Conservation (phyloP, 768 basidiomycete genomes). For the Lactifluus echinatus region DNA sequence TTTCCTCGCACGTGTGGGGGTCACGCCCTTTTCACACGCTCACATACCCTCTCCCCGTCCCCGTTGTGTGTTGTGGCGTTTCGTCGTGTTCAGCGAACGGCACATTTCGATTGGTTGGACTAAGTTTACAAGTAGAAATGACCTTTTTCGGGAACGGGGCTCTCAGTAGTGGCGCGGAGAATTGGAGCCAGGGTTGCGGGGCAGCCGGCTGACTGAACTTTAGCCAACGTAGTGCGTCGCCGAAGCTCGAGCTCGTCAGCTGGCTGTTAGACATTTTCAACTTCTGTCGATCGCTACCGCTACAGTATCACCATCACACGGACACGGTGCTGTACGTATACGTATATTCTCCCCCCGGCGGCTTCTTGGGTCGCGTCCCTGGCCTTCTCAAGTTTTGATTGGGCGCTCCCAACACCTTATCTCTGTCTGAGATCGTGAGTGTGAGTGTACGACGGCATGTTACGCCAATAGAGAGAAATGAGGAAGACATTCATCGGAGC, state of each 20-base stretch:
- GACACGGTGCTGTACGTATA: no score
- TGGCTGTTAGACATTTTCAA: conserved; percentile 1
- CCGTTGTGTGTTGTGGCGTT: no score
- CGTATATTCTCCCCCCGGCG: no score
- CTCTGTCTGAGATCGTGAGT: conserved; percentile 11
- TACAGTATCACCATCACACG: background rate
- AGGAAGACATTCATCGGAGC: background rate
- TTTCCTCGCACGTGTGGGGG: no score
- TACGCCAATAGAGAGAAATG: background rate
- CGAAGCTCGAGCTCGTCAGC: conserved; percentile 15
- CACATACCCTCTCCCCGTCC: no score
- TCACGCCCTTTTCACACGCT: background rate
- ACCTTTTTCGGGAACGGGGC: conserved; percentile 1
- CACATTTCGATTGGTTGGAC: background rate
- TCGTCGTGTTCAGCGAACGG: no score
- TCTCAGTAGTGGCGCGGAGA: background rate
- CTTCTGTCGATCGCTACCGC: conserved; percentile 7
- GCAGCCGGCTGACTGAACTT: background rate
- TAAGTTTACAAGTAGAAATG: background rate
- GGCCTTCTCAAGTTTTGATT: background rate
- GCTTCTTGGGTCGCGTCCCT: no score
- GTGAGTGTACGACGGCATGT: no score
- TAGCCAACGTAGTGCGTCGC: background rate
- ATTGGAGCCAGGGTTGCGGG: background rate
- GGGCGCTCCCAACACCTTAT: conserved; percentile 6